These are phyloP conservation scores for Termitomyces sp. DNA, from an alignment of 768 basidiomycete genomes.

Conservation along the genomic window DNA sequence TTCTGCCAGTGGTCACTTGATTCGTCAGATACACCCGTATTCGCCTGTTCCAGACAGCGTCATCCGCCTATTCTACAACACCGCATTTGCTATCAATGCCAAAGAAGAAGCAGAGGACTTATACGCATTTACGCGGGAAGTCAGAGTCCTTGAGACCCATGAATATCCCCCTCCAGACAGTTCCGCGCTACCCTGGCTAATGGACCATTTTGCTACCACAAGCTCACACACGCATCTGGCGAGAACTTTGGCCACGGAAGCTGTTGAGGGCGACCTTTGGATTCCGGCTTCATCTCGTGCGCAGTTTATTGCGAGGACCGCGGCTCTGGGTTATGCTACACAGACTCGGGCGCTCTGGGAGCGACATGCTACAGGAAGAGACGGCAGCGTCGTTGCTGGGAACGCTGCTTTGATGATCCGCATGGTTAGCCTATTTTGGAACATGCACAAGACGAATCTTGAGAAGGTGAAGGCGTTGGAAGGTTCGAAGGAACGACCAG, in stretches of 20 bases:
- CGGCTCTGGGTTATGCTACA: conserved; percentile 39
- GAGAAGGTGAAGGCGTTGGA: conserved; percentile 1
- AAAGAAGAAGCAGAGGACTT: conserved; percentile 34
- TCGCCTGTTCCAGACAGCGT: conserved; percentile 36
- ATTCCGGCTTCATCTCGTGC: conserved; percentile 43
- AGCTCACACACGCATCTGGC: conserved; percentile 39
- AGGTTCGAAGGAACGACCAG: not conserved
- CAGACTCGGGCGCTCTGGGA: conserved; percentile 55
- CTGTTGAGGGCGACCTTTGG: conserved; percentile 31
- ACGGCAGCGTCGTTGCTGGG: conserved; percentile 34
- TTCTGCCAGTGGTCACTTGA: conserved; percentile 32
- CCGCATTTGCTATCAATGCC: conserved; percentile 23
- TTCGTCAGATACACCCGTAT: conserved; percentile 29
- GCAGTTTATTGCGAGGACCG: conserved; percentile 40
- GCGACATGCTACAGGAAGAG: conserved; percentile 39
- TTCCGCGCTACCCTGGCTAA: conserved; percentile 43
- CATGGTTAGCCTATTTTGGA: conserved; percentile 43
- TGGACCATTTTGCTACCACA: conserved; percentile 34
- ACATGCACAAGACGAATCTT: conserved; percentile 18
- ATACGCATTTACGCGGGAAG: conserved; percentile 39
- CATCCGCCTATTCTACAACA: conserved; percentile 41
- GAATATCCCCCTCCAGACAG: conserved; percentile 48
- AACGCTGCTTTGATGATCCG: conserved; percentile 39
- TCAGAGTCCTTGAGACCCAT: conserved; percentile 22
- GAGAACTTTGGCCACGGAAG: conserved; percentile 44